Conservation (phyloP, 2,329 filamentous ascomycete genomes). For the Verticillium dahliae region DNA sequence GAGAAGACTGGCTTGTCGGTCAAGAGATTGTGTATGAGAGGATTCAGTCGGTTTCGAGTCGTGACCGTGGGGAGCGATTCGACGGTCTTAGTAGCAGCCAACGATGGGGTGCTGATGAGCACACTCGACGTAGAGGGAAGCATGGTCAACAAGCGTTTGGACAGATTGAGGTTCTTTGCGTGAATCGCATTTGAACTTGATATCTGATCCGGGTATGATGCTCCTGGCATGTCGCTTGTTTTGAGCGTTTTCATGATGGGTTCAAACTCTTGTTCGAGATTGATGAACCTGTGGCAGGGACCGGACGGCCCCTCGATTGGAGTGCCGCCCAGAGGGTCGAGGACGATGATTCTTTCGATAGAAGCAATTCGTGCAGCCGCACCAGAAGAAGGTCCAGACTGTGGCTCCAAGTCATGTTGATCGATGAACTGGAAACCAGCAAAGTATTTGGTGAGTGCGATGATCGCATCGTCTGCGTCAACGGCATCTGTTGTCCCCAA, state of each 20-base stretch:
- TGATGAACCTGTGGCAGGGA: constrained; percentile 60
- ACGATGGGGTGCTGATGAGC: constrained; percentile 78
- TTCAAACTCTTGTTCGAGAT: constrained; percentile 83
- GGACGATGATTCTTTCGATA: constrained; percentile 79
- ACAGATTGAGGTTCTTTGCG: constrained; percentile 65
- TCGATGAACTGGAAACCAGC: constrained; percentile 54
- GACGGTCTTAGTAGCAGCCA: constrained; percentile 53
- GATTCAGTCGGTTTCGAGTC: constrained; percentile 60
- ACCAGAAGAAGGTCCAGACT: background rate
- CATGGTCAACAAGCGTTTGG: constrained; percentile 63
- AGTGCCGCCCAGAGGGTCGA: constrained; percentile 82
- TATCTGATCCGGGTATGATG: background rate
- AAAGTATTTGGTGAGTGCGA: constrained; percentile 72
- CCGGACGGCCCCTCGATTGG: constrained; percentile 48
- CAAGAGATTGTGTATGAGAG: constrained; percentile 88
- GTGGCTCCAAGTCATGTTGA: constrained; percentile 4
- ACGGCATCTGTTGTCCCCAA: constrained; percentile 29
- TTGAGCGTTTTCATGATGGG: constrained; percentile 58
- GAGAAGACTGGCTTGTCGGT: constrained; percentile 93
- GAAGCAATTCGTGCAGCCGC: constrained; percentile 44
- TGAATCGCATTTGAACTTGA: constrained; percentile 14
- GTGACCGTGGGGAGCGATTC: constrained; percentile 42
- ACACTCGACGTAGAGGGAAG: constrained; percentile 81
- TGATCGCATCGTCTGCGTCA: constrained; percentile 55
- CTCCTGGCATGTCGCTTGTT: constrained; percentile 1